Evolutionary conservation across 495 filamentous ascomycete species (phyloP).

Genomic region (Hypoxylon fuscum): DNA sequence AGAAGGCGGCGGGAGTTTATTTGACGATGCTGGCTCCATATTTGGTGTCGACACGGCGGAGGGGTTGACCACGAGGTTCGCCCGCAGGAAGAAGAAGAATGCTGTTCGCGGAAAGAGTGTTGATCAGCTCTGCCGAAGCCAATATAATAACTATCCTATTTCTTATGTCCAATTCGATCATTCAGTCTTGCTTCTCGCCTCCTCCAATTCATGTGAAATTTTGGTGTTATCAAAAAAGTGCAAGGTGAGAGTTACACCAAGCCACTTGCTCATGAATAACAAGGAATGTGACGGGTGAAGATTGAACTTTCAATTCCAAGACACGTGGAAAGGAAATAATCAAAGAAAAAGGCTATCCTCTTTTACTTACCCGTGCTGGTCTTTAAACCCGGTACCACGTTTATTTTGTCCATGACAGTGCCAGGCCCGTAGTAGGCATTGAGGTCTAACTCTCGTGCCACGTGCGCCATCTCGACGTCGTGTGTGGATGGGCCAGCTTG

Average conservation of each 20-base stretch:
- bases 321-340: constrained; percentile 15
- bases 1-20: constrained; percentile 39
- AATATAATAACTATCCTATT: constrained; percentile 5
- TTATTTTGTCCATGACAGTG: constrained; percentile 56
- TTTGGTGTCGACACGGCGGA: constrained; percentile 56
- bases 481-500: constrained; percentile 35
- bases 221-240: constrained; percentile 7
- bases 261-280: constrained; percentile 9
- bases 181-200: constrained; percentile 15
- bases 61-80: constrained; percentile 62
- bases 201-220: constrained; percentile 5
- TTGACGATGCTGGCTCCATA: constrained; percentile 49
- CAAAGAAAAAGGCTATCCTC: constrained; percentile 21
- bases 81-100: constrained; percentile 65
- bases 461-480: constrained; percentile 48
- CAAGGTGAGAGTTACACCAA: constrained; percentile 25
- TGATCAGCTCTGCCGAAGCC: constrained; percentile 32
- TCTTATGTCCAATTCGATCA: constrained; percentile 11
- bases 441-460: constrained; percentile 57
- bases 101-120: constrained; percentile 45
- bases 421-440: constrained; percentile 51
- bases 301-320: constrained; percentile 38
- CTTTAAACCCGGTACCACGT: constrained; percentile 58
- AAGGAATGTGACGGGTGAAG: constrained; percentile 27
- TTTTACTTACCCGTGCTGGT: constrained; percentile 60